phyloP scores from a whole-genome alignment of 1,284 basidiomycete species.

The Omphalotus olearius region DNA sequence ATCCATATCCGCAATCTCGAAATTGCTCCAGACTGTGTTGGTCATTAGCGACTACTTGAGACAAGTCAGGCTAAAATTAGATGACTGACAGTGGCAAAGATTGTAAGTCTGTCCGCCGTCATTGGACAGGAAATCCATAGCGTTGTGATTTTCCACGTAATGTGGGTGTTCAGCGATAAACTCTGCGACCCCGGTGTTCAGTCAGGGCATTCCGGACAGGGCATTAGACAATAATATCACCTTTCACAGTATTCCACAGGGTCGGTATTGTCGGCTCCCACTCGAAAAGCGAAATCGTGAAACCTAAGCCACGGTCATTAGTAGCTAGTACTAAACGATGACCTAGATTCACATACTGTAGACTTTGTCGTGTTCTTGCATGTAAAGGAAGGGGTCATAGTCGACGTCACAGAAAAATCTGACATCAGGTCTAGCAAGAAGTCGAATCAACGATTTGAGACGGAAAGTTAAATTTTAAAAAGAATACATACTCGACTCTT shows the following conservation, averaged over 20 bases:
- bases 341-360: slow-evolving; percentile 44
- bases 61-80: not conserved
- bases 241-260: slow-evolving; percentile 69
- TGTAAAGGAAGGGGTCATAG: slow-evolving; percentile 79
- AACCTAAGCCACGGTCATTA: slow-evolving; percentile 39
- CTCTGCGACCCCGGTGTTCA: slow-evolving; percentile 34
- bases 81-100: slow-evolving; percentile 70
- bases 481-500: slow-evolving; percentile 34
- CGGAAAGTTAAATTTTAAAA: slow-evolving; percentile 5
- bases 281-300: slow-evolving; percentile 76
- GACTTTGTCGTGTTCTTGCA: slow-evolving; percentile 72
- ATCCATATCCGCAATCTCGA: slow-evolving; percentile 81
- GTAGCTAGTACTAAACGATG: not conserved
- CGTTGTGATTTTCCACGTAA: slow-evolving; percentile 65
- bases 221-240: slow-evolving; percentile 28
- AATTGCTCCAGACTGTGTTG: slow-evolving; percentile 71
- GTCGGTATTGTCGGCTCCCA: slow-evolving; percentile 77
- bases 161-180: slow-evolving; percentile 68
- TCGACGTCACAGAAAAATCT: slow-evolving; percentile 75
- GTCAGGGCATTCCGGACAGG: not conserved
- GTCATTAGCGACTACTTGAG: not conserved
- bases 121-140: slow-evolving; percentile 74
- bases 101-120: slow-evolving; percentile 71
- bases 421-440: slow-evolving; percentile 53
- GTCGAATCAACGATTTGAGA: slow-evolving; percentile 8